Evolutionary conservation across 805 yeast species (phyloP), one percentile per base, ranked within the genome.

Genomic region (Yamadazyma ubonensis): DNA sequence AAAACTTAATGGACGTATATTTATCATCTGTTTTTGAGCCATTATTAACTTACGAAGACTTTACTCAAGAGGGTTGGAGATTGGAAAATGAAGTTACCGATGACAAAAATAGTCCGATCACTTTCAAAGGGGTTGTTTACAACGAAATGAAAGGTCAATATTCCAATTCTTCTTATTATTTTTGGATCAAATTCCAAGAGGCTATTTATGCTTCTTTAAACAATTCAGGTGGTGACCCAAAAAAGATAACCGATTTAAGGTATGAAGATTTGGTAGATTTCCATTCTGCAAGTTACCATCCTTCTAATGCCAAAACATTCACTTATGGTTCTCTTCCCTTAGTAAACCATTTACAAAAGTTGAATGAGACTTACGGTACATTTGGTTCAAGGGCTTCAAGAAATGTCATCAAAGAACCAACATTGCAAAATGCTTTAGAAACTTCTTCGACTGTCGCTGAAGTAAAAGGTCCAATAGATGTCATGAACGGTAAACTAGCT

Each of bases 81-180:
- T 66, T 93, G 28, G 99, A 93, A 60, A 78, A 87, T 49, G 76
- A 75, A 38, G 73, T 70, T 38, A 61, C 79, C 5, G 60, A 71
- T 5, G 89, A 90, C 55, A 65, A 67, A 11, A 43, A 52, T 0
- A 72, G 86, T 10, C 85, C 87, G 1, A 56, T 93, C 29, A 70
- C 68, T 3, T 87, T 88, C 61, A 93, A 93, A 61, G 99, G 99
- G 33, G 99, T 93, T 23, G 99, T 93, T 2, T 93, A 86, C 59
- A 93, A 93, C 58, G 99, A 93, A 65, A 93, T 93, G 99, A 93
- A 93, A 63, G 99, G 99, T 6, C 97, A 91, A 62, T 78, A 87
- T 56, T 85, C 96, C 0, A 91, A 88, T 59, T 78, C 96, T 0
- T 78, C 90, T 2, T 93, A 93, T 60, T 76, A 82, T 47, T 89